Base-by-base conservation (phyloP, 176 grass and related monocot species). In the Carex scoparia region DNA sequence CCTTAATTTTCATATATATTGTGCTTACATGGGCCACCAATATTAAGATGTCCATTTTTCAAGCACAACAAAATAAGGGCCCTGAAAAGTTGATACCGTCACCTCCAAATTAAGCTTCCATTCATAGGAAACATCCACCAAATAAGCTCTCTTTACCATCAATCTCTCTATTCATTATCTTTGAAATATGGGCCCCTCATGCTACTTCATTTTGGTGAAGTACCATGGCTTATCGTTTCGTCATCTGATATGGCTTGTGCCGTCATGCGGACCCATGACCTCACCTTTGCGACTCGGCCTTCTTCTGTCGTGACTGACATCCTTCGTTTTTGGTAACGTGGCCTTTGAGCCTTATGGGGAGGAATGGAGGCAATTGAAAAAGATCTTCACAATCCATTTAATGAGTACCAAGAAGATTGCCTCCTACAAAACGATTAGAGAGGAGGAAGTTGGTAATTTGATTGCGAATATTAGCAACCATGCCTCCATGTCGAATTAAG, bases 111-210 rank as follows among this genome's bases (percentile, higher is more conserved):
- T 23, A 23, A 46, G 44, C 44, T 46, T 46, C 44, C 44, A 46
- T 30, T 87, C 18, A 75, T 87, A 68, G 86, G 86, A 18, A 37
- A 87, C 37, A 31, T 87, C 79, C 86, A 63, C 65, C 86, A 55
- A 46, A 54, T 83, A 16, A 77, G 79, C 35, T 65, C 79, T 5
- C 79, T 74, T 15, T 53, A 48, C 46, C 86, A 87, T 46, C 79
- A 61, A 14, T 87, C 86, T 51, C 65, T 87, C 18, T 11, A 10
- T 60, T 38, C 79, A 42, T 54, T 83, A 18, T 61, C 79, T 46
- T 28, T 16, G 5, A 83, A 83, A 81, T 27, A 87, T 58, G 86
- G 66, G 9, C 55, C 79, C 8, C 32, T 65, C n/a, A 87, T 87
- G 79, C 51, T 64, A 3, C 35, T 87, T n/a, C 86, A 75, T 12